These are phyloP conservation scores for Aspergillus melleus DNA, from an alignment of 2,329 filamentous ascomycete species.

Conservation along the genomic window DNA sequence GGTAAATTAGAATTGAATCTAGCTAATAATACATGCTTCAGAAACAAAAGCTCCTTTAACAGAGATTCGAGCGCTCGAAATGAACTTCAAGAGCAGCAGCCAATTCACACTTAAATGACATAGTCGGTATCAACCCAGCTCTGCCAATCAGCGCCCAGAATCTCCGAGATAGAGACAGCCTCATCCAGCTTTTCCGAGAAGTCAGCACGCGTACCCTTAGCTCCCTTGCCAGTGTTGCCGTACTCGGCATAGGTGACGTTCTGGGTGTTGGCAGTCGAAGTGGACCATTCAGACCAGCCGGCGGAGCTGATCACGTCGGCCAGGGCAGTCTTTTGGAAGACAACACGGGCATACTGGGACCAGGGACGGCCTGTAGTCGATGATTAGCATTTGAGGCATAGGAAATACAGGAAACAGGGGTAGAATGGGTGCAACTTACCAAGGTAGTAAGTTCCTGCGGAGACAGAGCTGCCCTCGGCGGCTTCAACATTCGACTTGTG, in stretches of 20 bases:
- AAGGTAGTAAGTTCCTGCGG: background rate
- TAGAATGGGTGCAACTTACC: background rate
- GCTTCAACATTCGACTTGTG: slow-evolving; percentile 50
- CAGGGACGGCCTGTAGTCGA: background rate
- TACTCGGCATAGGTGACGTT: background rate
- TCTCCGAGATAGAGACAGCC: no score
- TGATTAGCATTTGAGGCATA: no score
- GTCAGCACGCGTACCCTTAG: background rate
- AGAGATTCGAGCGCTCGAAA: no score
- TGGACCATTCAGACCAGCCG: background rate
- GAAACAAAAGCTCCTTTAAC: background rate
- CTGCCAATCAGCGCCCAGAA: no score
- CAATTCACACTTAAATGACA: no score
- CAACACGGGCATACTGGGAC: background rate
- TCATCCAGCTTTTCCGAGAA: no score
- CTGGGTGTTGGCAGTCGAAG: background rate
- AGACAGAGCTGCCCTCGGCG: slow-evolving; percentile 3
- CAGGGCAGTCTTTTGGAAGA: background rate
- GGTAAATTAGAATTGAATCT: background rate
- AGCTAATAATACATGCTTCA: background rate
- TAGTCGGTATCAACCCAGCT: no score
- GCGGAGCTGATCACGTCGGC: background rate
- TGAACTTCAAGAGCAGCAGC: no score
- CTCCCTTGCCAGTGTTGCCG: background rate
- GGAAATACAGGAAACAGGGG: no score